A percentile compares a stretch with the other conserved stretches of the same genome.
Conservation (phyloP, 2,329 filamentous ascomycete species). For the Neofusicoccum cordaticola region DNA sequence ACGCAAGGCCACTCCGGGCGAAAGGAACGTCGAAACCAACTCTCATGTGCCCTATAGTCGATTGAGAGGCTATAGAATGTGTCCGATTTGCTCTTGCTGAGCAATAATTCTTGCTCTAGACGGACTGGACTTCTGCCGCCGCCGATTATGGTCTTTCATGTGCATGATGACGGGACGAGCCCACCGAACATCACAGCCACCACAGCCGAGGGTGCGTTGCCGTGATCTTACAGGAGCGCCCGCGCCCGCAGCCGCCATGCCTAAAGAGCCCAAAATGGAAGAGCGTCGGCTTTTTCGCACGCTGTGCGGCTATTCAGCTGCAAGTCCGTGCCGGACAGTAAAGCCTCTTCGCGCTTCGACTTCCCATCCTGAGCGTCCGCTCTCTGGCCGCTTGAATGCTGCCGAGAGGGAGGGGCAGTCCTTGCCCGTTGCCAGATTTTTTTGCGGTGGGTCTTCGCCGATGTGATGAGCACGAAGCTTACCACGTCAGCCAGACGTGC, state of each 20-base stretch:
- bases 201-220: neutral
- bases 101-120: neutral
- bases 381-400: neutral
- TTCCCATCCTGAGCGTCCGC: neutral
- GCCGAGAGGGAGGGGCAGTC: too few relatives aligned
- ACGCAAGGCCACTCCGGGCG: neutral
- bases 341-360: neutral
- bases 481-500: conserved; percentile 11
- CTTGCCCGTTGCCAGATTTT: neutral
- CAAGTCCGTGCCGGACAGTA: neutral
- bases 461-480: neutral
- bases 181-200: neutral
- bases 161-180: neutral
- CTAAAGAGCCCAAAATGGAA: neutral
- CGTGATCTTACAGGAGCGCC: neutral
- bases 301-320: neutral
- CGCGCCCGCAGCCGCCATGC: neutral
- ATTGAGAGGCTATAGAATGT: neutral
- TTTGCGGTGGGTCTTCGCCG: neutral
- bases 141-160: neutral
- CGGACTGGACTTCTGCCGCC: neutral
- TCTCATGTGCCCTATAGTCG: neutral
- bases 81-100: neutral
- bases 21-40: neutral
- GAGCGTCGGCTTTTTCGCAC: neutral